A percentile compares a stretch with the other conserved stretches of the same genome.
phyloP scores from a whole-genome alignment of 441 rosid species.

The Gossypium schwendimanii region DNA sequence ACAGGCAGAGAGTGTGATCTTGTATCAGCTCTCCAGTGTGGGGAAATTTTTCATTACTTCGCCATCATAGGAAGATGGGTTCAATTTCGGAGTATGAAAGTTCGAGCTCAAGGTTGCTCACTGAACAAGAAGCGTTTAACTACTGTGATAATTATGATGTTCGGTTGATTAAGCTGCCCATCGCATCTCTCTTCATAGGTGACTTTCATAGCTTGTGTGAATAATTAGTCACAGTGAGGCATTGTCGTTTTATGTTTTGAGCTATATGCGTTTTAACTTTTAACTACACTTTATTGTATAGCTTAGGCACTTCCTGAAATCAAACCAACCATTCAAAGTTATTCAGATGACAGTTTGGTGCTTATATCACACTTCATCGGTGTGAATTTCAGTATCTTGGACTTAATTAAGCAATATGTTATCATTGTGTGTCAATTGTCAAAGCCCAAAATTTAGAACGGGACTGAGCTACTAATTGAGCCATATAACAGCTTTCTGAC shows the following conservation, averaged over 20 bases:
- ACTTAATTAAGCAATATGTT: not conserved
- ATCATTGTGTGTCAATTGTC: not conserved
- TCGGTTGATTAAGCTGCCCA: not conserved
- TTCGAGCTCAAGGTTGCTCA: too few relatives aligned
- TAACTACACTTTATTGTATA: not conserved
- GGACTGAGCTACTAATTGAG: not conserved
- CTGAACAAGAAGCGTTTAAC: not conserved
- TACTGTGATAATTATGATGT: not conserved
- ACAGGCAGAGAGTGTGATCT: slow-evolving; percentile 31
- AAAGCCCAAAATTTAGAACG: not conserved
- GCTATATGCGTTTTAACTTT: not conserved
- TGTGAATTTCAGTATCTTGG: not conserved
- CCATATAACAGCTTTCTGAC: not conserved
- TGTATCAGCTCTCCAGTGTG: not conserved
- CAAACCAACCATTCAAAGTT: not conserved
- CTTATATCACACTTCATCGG: not conserved
- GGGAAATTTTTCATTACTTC: not conserved
- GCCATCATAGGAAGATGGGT: slow-evolving; percentile 4
- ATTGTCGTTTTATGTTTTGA: not conserved
- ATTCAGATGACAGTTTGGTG: not conserved
- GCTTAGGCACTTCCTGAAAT: not conserved
- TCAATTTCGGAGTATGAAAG: slow-evolving; percentile 14
- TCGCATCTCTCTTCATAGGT: not conserved
- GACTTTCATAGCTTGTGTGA: slow-evolving; percentile 23
- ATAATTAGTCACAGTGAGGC: slow-evolving; percentile 6